A percentile compares a stretch with the other conserved stretches of the same genome.
phyloP scores from a whole-genome alignment of 208 protist species.

The Blechomonas ayalai region DNA sequence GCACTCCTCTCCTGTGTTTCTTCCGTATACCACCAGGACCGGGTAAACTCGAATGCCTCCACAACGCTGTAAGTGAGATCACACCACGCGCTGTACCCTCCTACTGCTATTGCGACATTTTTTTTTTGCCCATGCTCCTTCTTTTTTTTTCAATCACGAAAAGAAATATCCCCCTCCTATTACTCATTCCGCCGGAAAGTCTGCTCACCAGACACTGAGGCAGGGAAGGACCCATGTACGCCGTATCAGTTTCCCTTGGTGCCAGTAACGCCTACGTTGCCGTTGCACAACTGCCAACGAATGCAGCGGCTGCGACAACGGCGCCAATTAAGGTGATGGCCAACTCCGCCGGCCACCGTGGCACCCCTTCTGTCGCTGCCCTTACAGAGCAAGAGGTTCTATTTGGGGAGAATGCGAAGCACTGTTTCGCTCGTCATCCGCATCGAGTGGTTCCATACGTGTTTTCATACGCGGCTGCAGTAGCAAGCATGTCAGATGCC shows the following conservation, averaged over 20 bases:
- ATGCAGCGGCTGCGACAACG: slow-evolving; percentile 1
- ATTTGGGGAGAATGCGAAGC: slow-evolving; percentile 70
- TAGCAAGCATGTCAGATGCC: slow-evolving; percentile 22
- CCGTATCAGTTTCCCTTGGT: slow-evolving; percentile 80
- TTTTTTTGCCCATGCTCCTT: too few species aligned
- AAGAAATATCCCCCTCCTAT: too few species aligned
- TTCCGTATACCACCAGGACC: too few species aligned
- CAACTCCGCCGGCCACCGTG: slow-evolving; percentile 75
- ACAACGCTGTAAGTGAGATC: too few species aligned
- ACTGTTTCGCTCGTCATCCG: slow-evolving; percentile 57
- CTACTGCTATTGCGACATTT: too few species aligned
- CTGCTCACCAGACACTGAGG: too few species aligned
- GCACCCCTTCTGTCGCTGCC: slow-evolving; percentile 53
- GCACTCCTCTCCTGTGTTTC: too few species aligned
- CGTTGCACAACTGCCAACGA: slow-evolving; percentile 30
- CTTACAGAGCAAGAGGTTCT: slow-evolving; percentile 72
- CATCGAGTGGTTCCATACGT: slow-evolving; percentile 74
- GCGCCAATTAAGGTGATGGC: slow-evolving; percentile 52
- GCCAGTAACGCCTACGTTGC: slow-evolving; percentile 65
- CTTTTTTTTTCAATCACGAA: too few species aligned
- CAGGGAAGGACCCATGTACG: slow-evolving; percentile 43
- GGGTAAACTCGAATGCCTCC: too few species aligned
- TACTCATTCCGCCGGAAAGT: too few species aligned
- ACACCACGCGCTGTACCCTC: too few species aligned
- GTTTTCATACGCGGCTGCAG: slow-evolving; percentile 61